Conservation (phyloP, 768 basidiomycete species). For the Gymnopilus junonius region DNA sequence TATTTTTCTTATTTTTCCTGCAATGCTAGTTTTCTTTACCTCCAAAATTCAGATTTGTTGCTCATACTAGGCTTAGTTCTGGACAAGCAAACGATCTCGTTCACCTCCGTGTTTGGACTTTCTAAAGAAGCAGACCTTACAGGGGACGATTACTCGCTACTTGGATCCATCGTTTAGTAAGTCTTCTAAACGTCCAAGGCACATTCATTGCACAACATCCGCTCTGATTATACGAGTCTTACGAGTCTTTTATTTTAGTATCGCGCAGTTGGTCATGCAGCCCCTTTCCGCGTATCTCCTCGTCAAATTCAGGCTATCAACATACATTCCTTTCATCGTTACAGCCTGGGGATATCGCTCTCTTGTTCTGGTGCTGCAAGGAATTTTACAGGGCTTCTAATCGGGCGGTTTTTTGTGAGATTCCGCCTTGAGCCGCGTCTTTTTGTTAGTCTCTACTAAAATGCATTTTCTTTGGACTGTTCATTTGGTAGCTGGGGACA, state of each 20-base stretch:
- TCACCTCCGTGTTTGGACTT: slow-evolving; percentile 40
- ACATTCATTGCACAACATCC: background rate
- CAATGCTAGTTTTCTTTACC: background rate
- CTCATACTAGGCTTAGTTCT: slow-evolving; percentile 6
- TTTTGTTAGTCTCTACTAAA: background rate
- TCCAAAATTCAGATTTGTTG: background rate
- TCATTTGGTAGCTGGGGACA: slow-evolving; percentile 33
- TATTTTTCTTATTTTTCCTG: slow-evolving; percentile 9
- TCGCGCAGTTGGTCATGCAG: slow-evolving; percentile 37
- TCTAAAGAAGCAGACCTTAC: slow-evolving; percentile 30
- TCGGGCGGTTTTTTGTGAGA: slow-evolving; percentile 37
- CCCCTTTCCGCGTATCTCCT: slow-evolving; percentile 37
- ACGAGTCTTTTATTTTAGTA: slow-evolving; percentile 22
- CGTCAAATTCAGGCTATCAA: slow-evolving; percentile 34
- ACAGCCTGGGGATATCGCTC: slow-evolving; percentile 37
- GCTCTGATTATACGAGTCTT: background rate
- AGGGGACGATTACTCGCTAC: slow-evolving; percentile 37
- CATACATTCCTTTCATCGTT: slow-evolving; percentile 35
- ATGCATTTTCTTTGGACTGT: background rate
- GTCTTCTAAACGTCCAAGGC: background rate
- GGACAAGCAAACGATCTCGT: slow-evolving; percentile 39
- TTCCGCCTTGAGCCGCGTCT: no score
- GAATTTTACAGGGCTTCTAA: slow-evolving; percentile 33
- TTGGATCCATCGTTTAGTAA: slow-evolving; percentile 37
- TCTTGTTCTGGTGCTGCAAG: slow-evolving; percentile 34